Evolutionary conservation across 2,329 filamentous ascomycete genomes (phyloP).

Genomic region (Thyridium curvatum): DNA sequence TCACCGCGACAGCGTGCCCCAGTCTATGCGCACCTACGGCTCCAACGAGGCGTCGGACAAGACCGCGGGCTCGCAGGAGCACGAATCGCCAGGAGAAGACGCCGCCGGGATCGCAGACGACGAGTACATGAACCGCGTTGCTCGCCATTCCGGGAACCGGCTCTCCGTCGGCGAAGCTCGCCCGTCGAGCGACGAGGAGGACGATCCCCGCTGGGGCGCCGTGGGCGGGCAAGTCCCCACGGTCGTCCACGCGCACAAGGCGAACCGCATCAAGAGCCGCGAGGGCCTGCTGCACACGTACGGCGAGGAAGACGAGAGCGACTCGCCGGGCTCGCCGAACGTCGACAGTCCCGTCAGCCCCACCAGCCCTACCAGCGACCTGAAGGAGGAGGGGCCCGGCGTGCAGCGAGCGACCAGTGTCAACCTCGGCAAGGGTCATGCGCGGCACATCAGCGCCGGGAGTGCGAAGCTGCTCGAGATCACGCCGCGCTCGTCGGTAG

Average conservation of each 20-base stretch:
- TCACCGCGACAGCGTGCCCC: slow-evolving; percentile 31
- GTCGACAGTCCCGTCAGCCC: slow-evolving; percentile 3
- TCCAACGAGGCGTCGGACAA: slow-evolving; percentile 43
- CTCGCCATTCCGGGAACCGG: slow-evolving; percentile 23
- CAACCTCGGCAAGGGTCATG: slow-evolving; percentile 58
- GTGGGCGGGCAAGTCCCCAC: slow-evolving; percentile 41
- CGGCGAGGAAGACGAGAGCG: slow-evolving; percentile 23
- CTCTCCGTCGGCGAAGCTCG: slow-evolving; percentile 44
- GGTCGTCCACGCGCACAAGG: slow-evolving; percentile 52
- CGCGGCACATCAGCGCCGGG: slow-evolving; percentile 68
- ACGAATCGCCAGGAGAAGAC: slow-evolving; percentile 49
- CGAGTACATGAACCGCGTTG: slow-evolving; percentile 61
- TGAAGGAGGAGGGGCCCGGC: slow-evolving; percentile 28
- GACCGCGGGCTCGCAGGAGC: slow-evolving; percentile 39
- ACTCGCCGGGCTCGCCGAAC: background rate
- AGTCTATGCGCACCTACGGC: slow-evolving; percentile 22
- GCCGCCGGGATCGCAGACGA: slow-evolving; percentile 57
- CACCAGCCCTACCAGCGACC: slow-evolving; percentile 8
- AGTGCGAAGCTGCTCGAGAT: slow-evolving; percentile 71
- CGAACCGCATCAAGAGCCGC: slow-evolving; percentile 42
- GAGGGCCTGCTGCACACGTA: slow-evolving; percentile 43
- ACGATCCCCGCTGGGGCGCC: slow-evolving; percentile 42
- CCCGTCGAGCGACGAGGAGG: slow-evolving; percentile 54
- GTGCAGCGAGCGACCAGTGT: slow-evolving; percentile 65
- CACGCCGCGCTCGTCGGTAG: slow-evolving; percentile 46